phyloP scores from a whole-genome alignment of 306 rosid genomes.

The Vachellia pachyceras region DNA sequence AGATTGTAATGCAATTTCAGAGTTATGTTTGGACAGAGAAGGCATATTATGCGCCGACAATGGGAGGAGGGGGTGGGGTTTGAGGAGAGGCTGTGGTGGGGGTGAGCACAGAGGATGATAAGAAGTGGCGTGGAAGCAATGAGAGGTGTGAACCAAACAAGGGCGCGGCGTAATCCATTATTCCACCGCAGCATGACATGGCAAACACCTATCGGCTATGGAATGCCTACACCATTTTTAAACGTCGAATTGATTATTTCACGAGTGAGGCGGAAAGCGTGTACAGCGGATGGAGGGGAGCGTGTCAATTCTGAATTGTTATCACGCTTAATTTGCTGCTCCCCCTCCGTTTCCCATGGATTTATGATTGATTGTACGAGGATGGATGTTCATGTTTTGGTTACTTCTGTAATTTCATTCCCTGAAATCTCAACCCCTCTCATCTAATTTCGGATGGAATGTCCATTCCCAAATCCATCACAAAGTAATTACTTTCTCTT shows the following conservation, averaged over 20 bases:
- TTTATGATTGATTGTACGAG: background rate
- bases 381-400: background rate
- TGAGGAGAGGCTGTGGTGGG: background rate
- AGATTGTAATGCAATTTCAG: no score
- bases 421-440: background rate
- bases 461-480: background rate
- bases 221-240: background rate
- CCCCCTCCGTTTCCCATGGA: background rate
- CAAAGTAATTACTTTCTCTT: background rate
- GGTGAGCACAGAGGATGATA: background rate
- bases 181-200: background rate
- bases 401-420: background rate
- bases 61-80: no score
- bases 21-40: no score
- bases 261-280: background rate
- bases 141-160: background rate
- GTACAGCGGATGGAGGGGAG: no score
- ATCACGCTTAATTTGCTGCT: background rate
- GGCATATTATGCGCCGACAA: no score
- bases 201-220: background rate
- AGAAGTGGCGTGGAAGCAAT: slow-evolving; percentile 32
- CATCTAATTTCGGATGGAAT: background rate
- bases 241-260: no score
- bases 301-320: background rate
- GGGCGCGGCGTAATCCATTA: background rate